Evolutionary conservation across 2,329 filamentous ascomycete species (phyloP), one percentile per base, ranked within the genome.

Genomic region (Aspergillus aculeatinus): DNA sequence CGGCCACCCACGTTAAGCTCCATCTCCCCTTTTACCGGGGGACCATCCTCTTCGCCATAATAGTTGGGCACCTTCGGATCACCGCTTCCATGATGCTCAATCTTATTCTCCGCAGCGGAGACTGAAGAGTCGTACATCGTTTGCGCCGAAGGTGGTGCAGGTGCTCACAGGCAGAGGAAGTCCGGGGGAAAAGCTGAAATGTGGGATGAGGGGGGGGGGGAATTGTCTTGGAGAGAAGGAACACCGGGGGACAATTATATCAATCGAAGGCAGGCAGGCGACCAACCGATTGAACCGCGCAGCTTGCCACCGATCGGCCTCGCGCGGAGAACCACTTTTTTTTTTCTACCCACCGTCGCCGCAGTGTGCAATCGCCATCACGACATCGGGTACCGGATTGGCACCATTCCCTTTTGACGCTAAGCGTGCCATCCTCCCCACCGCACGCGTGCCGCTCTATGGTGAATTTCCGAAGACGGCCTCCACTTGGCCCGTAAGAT

Each of bases 1-100:
- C 71, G 72, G 35, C 72, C 72, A 29, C 72, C 72, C 4, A 73
- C 67, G 60, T 74, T 74, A 61, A 74, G 62, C 60, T 71, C 63
- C 29, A 72, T 55, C 42, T 72, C 71, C 19, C 63, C 64, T 48
- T 73, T 72, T 25, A 56, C 19, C 35, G 52, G 49, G 21, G 61
- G 44, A 12, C n/a, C 49, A 31, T 59, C 61, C 9, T 62, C 53
- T 44, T 55, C 53, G 27, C 39, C 39, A 44, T 44, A 44, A n/a
- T 35, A 55, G 27, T 47, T 55, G 53, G 48, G 42, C 53, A 55
- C 53, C 53, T 48, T 29, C 21, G 53, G 53, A 48, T 47, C 53
- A 31, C 42, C 53, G 31, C 48, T 48, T 31, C 53, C 53, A 47
- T 48, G 33, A 29, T 55, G 42, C 16, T 29, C n/a, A 47, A 55